Evolutionary conservation across 2,329 filamentous ascomycete genomes (phyloP).

Genomic region (Penicillium sp.): DNA sequence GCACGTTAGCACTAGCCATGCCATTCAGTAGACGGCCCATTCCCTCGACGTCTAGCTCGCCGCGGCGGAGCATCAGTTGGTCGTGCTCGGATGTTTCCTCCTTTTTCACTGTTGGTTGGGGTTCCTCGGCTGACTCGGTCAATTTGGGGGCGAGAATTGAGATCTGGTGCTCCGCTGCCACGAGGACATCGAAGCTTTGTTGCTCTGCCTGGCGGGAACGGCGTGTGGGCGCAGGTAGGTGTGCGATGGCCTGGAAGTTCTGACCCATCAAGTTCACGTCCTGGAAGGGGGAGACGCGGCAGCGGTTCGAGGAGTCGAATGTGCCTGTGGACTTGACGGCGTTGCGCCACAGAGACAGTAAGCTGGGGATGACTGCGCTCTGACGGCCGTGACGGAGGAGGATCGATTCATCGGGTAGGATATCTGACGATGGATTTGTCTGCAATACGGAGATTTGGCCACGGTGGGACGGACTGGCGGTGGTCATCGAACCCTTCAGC

Average conservation of each 20-base stretch:
- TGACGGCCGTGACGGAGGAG: slow-evolving; percentile 43
- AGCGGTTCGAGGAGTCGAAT: slow-evolving; percentile 40
- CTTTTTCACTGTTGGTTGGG: slow-evolving; percentile 15
- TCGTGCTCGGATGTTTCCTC: slow-evolving; percentile 32
- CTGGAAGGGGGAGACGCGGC: slow-evolving; percentile 38
- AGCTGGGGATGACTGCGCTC: slow-evolving; percentile 43
- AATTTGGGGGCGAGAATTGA: slow-evolving; percentile 37
- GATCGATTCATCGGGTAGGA: slow-evolving; percentile 43
- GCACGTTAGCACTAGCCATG: slow-evolving; percentile 36
- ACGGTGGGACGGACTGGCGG: slow-evolving; percentile 31
- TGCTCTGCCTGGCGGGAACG: slow-evolving; percentile 21
- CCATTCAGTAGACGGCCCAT: slow-evolving; percentile 47
- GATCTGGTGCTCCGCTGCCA: slow-evolving; percentile 42
- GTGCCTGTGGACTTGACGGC: slow-evolving; percentile 37
- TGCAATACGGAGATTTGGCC: slow-evolving; percentile 44
- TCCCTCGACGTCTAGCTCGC: slow-evolving; percentile 47
- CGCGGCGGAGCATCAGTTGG: slow-evolving; percentile 41
- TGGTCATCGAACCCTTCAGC: slow-evolving; percentile 37
- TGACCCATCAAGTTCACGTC: slow-evolving; percentile 42
- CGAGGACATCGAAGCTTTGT: slow-evolving; percentile 38
- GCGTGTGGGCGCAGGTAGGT: slow-evolving; percentile 33
- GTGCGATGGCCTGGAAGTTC: slow-evolving; percentile 37
- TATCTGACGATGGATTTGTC: slow-evolving; percentile 34
- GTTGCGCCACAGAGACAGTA: slow-evolving; percentile 45
- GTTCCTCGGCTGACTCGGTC: slow-evolving; percentile 25